phyloP scores from a whole-genome alignment of 1,284 basidiomycete genomes.

The Naganishia liquefaciens region DNA sequence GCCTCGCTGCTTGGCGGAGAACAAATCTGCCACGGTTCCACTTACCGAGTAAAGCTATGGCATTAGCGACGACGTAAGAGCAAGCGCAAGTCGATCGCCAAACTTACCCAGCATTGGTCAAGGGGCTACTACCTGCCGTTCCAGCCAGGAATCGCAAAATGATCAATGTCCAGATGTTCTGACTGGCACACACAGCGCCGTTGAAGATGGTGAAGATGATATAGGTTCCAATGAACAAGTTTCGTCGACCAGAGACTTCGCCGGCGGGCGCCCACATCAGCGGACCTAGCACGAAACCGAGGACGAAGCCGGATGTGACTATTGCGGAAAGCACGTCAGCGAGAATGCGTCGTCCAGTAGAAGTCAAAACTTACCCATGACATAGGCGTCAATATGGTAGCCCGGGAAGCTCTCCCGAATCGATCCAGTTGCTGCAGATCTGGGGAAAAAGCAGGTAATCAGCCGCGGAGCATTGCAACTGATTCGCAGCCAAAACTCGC shows the following conservation, averaged over 20 bases:
- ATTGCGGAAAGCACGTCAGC: too few species aligned
- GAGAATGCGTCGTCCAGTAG: too few species aligned
- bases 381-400: constrained; percentile 37
- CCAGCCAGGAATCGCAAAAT: constrained; percentile 56
- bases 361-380: constrained; percentile 30
- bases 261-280: constrained; percentile 43
- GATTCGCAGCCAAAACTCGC: neutral
- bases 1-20: constrained; percentile 47
- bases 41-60: neutral
- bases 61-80: too few species aligned
- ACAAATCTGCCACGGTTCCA: constrained; percentile 42
- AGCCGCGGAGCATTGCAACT: neutral
- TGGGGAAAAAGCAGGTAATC: constrained; percentile 2
- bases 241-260: constrained; percentile 47
- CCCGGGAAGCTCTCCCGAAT: constrained; percentile 34
- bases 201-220: constrained; percentile 55
- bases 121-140: constrained; percentile 49
- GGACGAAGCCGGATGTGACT: constrained; percentile 40
- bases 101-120: constrained; percentile 53
- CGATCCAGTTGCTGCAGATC: constrained; percentile 38
- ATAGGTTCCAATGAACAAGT: constrained; percentile 53
- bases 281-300: constrained; percentile 31
- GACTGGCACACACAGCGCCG: constrained; percentile 50
- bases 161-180: constrained; percentile 53
- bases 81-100: neutral